These are phyloP conservation scores for Macrolepiota fuliginosa DNA, from an alignment of 768 basidiomycete genomes.

Conservation along the genomic window DNA sequence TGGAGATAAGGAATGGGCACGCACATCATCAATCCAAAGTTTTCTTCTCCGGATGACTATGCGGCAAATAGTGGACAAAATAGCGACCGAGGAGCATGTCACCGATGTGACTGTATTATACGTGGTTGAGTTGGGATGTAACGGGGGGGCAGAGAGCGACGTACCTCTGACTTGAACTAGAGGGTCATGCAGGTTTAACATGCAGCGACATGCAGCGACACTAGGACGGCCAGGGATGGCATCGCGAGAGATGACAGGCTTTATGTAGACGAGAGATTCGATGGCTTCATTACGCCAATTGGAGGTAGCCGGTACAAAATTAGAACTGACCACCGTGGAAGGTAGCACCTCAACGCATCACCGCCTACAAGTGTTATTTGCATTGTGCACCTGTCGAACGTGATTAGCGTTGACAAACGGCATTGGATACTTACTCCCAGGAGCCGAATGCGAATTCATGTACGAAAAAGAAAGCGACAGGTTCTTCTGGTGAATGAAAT, in stretches of 20 bases:
- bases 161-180: conserved; percentile 10
- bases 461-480: not conserved
- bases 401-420: not conserved
- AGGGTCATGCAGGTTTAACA: conserved; percentile 7
- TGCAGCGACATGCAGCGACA: conserved; percentile 10
- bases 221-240: not conserved
- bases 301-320: conserved; percentile 1
- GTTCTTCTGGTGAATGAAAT: not conserved
- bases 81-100: conserved; percentile 31
- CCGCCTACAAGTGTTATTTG: not conserved
- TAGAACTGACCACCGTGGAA: conserved; percentile 10
- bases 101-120: conserved; percentile 25
- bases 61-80: conserved; percentile 28
- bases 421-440: not conserved
- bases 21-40: conserved; percentile 37
- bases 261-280: conserved; percentile 1
- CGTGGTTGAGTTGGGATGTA: not conserved
- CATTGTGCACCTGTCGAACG: conserved; percentile 2
- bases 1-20: not conserved
- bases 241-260: not conserved
- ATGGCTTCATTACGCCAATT: conserved; percentile 7
- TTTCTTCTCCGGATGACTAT: conserved; percentile 28
- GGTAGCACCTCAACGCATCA: not conserved
- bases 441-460: not conserved
- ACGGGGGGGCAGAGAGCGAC: not conserved